Conservation (phyloP, 1,139 yeast species). For the Geotrichum bryndzae region DNA sequence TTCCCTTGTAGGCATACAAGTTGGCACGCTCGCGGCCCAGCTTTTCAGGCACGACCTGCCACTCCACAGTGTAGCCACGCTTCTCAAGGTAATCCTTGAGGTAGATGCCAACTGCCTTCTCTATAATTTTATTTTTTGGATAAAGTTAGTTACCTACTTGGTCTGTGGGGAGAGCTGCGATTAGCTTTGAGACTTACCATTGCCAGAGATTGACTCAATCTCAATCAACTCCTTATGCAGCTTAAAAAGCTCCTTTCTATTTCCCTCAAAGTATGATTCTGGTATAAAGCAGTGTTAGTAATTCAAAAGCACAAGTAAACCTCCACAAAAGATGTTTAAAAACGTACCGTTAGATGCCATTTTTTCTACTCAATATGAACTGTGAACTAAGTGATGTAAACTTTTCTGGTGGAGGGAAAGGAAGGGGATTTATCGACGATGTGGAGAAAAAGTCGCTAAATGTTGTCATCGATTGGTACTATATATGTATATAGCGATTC, state of each 20-base stretch:
- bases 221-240: constrained; percentile 39
- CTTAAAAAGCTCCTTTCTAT: constrained; percentile 21
- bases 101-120: constrained; percentile 35
- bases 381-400: not conserved
- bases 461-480: not conserved
- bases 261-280: constrained; percentile 14
- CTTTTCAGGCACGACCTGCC: constrained; percentile 36
- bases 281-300: not conserved
- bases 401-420: not conserved
- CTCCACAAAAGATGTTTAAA: not conserved
- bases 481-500: not conserved
- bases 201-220: constrained; percentile 37
- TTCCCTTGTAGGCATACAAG: constrained; percentile 53
- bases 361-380: not conserved
- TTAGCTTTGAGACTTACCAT: constrained; percentile 18
- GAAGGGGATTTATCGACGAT: not conserved
- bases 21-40: constrained; percentile 39
- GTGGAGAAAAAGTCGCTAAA: not conserved
- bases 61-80: constrained; percentile 50
- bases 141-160: not conserved
- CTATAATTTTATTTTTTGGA: constrained; percentile 21
- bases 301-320: not conserved
- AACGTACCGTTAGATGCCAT: not conserved
- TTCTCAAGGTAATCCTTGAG: constrained; percentile 38
- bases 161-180: not conserved